Percentiles rank a stretch among this genome's conserved stretches.
Evolutionary conservation across 1,139 yeast genomes (phyloP).

Genomic region (Candida tetrigidarum): DNA sequence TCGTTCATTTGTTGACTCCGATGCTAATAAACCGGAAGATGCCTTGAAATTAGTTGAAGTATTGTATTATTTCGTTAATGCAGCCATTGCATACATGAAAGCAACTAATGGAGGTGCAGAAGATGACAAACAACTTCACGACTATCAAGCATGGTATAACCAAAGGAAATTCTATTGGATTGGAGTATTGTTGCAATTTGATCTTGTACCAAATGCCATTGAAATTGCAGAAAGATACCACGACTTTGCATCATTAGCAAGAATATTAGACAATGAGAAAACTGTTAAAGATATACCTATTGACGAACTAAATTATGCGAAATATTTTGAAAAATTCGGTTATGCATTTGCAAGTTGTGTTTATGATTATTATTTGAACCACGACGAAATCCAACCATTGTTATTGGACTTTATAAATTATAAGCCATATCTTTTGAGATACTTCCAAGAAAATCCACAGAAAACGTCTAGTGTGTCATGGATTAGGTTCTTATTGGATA

Average conservation of each 20-base stretch:
- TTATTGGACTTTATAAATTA: slow-evolving; percentile 62
- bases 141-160: slow-evolving; percentile 42
- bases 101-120: slow-evolving; percentile 15
- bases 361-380: slow-evolving; percentile 60
- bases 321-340: slow-evolving; percentile 64
- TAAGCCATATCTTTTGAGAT: slow-evolving; percentile 52
- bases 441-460: slow-evolving; percentile 50
- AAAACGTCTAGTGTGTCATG: slow-evolving; percentile 68
- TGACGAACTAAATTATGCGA: slow-evolving; percentile 36
- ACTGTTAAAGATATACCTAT: slow-evolving; percentile 23
- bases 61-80: slow-evolving; percentile 41
- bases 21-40: slow-evolving; percentile 20
- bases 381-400: slow-evolving; percentile 57
- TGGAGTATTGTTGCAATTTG: slow-evolving; percentile 49
- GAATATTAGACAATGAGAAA: slow-evolving; percentile 59
- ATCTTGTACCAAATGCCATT: slow-evolving; percentile 56
- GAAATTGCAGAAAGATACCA: slow-evolving; percentile 67
- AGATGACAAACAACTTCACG: slow-evolving; percentile 19
- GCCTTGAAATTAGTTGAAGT: slow-evolving; percentile 30
- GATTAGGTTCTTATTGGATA: slow-evolving; percentile 66
- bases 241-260: slow-evolving; percentile 70
- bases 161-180: slow-evolving; percentile 53
- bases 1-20: slow-evolving; percentile 21
- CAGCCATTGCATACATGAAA: slow-evolving; percentile 43
- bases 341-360: slow-evolving; percentile 71